A percentile compares a stretch with the other conserved stretches of the same genome.
These are phyloP conservation scores for Nakazawaea wickerhamii DNA, from an alignment of 805 yeast species.

Conservation along the genomic window DNA sequence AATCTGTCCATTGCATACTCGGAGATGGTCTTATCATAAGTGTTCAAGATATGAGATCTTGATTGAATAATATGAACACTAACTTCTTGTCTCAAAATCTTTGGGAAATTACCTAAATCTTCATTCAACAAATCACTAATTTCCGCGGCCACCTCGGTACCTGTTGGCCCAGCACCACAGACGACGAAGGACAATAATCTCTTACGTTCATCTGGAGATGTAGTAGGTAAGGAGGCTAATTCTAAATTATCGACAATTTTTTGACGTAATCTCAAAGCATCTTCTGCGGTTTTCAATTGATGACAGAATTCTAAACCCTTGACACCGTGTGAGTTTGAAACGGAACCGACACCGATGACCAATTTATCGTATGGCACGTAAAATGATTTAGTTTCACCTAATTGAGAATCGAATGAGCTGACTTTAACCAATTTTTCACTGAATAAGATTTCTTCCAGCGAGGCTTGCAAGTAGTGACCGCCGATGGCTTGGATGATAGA, in stretches of 20 bases:
- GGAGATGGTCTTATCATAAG: slow-evolving; percentile 60
- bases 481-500: slow-evolving; percentile 44
- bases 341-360: slow-evolving; percentile 65
- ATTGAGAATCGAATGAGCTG: slow-evolving; percentile 34
- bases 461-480: slow-evolving; percentile 61
- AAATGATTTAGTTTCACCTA: slow-evolving; percentile 38
- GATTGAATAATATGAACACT: slow-evolving; percentile 68
- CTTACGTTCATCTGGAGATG: slow-evolving; percentile 57
- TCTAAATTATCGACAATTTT: slow-evolving; percentile 53
- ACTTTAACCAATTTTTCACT: slow-evolving; percentile 54
- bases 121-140: slow-evolving; percentile 61
- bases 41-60: slow-evolving; percentile 59
- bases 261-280: slow-evolving; percentile 51
- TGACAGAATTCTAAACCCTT: slow-evolving; percentile 59
- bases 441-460: slow-evolving; percentile 54
- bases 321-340: slow-evolving; percentile 66
- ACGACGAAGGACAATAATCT: slow-evolving; percentile 56
- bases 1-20: slow-evolving; percentile 62
- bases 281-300: slow-evolving; percentile 61
- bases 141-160: slow-evolving; percentile 72
- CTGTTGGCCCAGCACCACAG: slow-evolving; percentile 76
- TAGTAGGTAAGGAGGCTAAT: slow-evolving; percentile 59
- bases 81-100: slow-evolving; percentile 53
- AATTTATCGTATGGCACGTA: slow-evolving; percentile 70
- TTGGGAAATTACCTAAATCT: slow-evolving; percentile 56